Percentiles rank a stretch among this genome's conserved stretches.
phyloP scores from a whole-genome alignment of 148 eudicot species.

The Rhododendron williamsianum region DNA sequence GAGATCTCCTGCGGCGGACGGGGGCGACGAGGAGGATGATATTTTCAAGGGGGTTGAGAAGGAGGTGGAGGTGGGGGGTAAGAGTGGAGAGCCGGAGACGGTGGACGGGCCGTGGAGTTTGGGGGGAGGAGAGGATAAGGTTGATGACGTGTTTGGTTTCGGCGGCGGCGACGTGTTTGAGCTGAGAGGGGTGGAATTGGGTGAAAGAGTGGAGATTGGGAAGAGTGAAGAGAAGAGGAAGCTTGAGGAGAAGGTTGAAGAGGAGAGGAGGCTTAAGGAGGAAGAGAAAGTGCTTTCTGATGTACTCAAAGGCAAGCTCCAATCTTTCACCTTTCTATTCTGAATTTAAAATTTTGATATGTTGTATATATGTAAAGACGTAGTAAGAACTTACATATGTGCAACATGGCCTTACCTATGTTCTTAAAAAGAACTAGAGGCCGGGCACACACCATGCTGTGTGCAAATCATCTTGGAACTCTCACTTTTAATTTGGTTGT shows the following conservation, averaged over 20 bases:
- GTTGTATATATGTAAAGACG: neutral
- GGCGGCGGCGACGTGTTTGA: conserved; percentile 42
- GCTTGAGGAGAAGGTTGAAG: conserved; percentile 40
- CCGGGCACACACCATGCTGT: no score
- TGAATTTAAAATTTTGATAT: neutral
- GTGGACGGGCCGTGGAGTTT: conserved; percentile 38
- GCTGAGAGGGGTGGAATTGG: neutral
- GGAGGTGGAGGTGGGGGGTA: conserved; percentile 5
- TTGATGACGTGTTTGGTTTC: conserved; percentile 37
- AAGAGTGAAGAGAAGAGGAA: conserved; percentile 14
- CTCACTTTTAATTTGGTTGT: no score
- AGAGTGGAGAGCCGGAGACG: conserved; percentile 16
- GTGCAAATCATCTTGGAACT: no score
- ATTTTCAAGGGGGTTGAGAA: conserved; percentile 25
- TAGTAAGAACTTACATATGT: neutral
- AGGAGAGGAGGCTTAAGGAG: conserved; percentile 36
- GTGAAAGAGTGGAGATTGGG: neutral
- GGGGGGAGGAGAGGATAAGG: conserved; percentile 24
- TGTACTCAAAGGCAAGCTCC: conserved; percentile 48
- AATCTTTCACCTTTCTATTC: neutral
- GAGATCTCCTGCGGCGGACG: conserved; percentile 8
- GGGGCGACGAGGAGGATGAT: conserved; percentile 13
- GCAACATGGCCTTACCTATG: neutral
- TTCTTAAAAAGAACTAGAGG: no score
- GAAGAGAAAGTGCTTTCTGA: conserved; percentile 47